Evolutionary conservation across 2,329 filamentous ascomycete species (phyloP).

Genomic region (Calonectria ilicicola): DNA sequence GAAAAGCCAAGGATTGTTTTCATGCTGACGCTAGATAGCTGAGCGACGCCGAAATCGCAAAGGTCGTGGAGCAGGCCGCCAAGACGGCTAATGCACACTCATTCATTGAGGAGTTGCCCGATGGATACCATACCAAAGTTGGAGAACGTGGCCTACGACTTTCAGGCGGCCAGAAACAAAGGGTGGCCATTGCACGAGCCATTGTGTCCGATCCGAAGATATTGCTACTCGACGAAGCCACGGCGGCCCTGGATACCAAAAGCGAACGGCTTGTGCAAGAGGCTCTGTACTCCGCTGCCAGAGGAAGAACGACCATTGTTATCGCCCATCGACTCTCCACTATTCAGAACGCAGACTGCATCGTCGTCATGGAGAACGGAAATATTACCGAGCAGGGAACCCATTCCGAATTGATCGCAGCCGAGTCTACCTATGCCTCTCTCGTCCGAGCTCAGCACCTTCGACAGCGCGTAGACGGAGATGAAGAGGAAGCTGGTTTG

Average conservation of each 20-base stretch:
- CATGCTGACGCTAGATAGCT: not conserved
- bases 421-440: not conserved
- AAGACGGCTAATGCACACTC: slow-evolving; percentile 1
- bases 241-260: slow-evolving; percentile 80
- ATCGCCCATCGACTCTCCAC: slow-evolving; percentile 92
- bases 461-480: not conserved
- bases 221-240: slow-evolving; percentile 85
- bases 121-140: slow-evolving; percentile 87
- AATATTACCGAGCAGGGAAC: slow-evolving; percentile 86
- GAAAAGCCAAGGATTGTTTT: not conserved
- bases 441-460: slow-evolving; percentile 4
- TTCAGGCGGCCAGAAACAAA: slow-evolving; percentile 93
- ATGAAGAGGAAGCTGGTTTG: not conserved
- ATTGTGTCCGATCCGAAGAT: slow-evolving; percentile 92
- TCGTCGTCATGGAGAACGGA: slow-evolving; percentile 94
- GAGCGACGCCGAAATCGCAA: not conserved
- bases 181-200: slow-evolving; percentile 91
- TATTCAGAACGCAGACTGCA: slow-evolving; percentile 93
- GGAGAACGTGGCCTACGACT: slow-evolving; percentile 88
- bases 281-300: slow-evolving; percentile 83
- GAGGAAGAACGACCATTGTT: slow-evolving; percentile 90
- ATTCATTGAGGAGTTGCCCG: slow-evolving; percentile 86
- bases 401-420: slow-evolving; percentile 74
- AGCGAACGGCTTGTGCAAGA: slow-evolving; percentile 84
- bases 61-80: not conserved